Conservation (phyloP, 2,329 filamentous ascomycete species). For the Cordyceps cateniannulata region DNA sequence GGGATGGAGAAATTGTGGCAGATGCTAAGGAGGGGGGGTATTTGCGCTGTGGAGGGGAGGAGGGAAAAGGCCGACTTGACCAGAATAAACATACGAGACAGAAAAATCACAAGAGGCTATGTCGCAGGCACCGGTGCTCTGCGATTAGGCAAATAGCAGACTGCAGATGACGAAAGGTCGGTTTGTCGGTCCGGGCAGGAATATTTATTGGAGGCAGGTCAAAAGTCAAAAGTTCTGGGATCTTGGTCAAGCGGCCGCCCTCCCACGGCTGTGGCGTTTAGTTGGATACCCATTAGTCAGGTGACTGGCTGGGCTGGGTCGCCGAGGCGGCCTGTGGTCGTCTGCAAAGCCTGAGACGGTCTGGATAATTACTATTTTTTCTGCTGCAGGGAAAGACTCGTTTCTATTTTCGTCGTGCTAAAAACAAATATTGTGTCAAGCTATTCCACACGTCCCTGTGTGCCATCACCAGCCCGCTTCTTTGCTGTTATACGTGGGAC, state of each 20-base stretch:
- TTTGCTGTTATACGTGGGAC: neutral
- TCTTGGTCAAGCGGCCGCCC: slow-evolving; percentile 10
- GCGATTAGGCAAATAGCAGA: neutral
- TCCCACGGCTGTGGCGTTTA: slow-evolving; percentile 13
- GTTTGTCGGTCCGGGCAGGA: neutral
- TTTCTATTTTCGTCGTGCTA: neutral
- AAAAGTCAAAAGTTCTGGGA: slow-evolving; percentile 9
- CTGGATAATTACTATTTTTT: neutral
- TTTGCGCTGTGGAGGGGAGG: neutral
- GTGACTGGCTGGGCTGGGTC: slow-evolving; percentile 7
- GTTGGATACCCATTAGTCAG: slow-evolving; percentile 13
- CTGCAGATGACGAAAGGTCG: neutral
- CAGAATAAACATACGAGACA: slow-evolving; percentile 1
- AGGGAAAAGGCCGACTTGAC: neutral
- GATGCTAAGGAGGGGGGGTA: slow-evolving; percentile 10
- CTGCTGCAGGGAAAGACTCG: neutral
- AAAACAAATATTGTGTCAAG: neutral
- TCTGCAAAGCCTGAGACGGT: neutral
- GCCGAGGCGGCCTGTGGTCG: neutral
- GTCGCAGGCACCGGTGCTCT: neutral
- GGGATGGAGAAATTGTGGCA: slow-evolving; percentile 10
- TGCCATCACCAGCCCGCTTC: neutral
- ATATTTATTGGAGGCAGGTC: neutral
- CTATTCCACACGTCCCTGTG: neutral
- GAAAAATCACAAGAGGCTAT: slow-evolving; percentile 1